Conservation (phyloP, 1,284 basidiomycete species). For the Tetrapyrgos nigripes region DNA sequence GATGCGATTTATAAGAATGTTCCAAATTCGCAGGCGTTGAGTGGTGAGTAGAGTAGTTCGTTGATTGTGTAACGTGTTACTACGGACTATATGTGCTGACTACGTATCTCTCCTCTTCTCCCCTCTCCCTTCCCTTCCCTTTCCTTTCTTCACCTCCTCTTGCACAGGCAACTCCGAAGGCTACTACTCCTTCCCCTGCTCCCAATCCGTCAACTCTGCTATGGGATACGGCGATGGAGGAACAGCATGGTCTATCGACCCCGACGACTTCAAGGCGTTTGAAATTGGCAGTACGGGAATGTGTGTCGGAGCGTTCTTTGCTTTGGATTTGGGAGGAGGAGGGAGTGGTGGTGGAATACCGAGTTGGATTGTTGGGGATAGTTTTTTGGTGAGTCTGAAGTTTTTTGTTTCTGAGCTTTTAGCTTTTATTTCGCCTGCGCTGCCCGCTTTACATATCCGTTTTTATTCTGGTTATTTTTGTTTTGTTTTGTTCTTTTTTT, state of each 20-base stretch:
- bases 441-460: neutral
- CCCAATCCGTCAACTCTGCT: constrained; percentile 65
- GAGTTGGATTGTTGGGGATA: constrained; percentile 92
- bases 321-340: constrained; percentile 57
- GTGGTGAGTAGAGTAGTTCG: no score
- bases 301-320: constrained; percentile 91
- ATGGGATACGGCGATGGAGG: constrained; percentile 80
- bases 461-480: no score
- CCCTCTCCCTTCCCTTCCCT: constrained; percentile 74
- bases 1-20: constrained; percentile 78
- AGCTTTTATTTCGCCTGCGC: neutral
- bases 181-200: constrained; percentile 85
- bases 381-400: constrained; percentile 76
- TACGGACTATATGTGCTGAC: constrained; percentile 60
- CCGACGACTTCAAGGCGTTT: constrained; percentile 80
- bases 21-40: constrained; percentile 64
- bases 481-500: no score
- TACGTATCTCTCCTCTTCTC: no score
- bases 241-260: constrained; percentile 70
- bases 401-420: neutral
- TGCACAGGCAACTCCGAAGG: constrained; percentile 52
- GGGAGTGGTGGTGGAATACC: constrained; percentile 55
- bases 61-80: constrained; percentile 77
- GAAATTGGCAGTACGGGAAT: constrained; percentile 47
- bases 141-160: constrained; percentile 31